Evolutionary conservation across 1,139 yeast genomes (phyloP), one percentile per base, ranked within the genome.

Genomic region (Blastobotrys proliferans): DNA sequence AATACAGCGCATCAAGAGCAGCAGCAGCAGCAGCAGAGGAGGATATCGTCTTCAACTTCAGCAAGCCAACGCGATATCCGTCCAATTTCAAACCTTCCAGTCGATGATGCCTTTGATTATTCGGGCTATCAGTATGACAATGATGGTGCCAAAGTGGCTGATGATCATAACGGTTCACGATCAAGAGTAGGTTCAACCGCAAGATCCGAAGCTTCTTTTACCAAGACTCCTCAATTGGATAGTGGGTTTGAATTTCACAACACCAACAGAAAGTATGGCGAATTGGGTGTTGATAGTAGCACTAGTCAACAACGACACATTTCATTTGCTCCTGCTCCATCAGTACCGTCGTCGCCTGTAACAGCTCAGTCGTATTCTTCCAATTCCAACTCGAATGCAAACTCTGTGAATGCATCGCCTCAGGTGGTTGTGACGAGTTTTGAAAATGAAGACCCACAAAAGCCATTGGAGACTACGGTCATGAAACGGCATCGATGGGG

Each of bases 401-500:
- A n/a, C n/a, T n/a, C n/a, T 21, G 31, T 5, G 26, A 28, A n/a
- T 9, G 9, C 6, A 9, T 27, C 30, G 14, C 30, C 30, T 11
- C 6, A 27, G 13, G 13, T 27, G 6, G 13, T 8, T 6, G 13
- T 27, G 8, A 27, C 30, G 6, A 6, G 6, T 6, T 16, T 16
- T 6, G 26, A 24, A 8, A 24, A 8, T 24, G 11, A 24, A 8
- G 22, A 3, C 4, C 9, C 6, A 17, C 18, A 16, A 21, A 18
- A 34, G 13, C 18, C 13, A 13, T 4, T 4, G 6, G 14, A 13
- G 11, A n/a, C 5, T 19, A 5, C 67, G 11, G 64, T 68, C 4
- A 81, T 81, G 79, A 79, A 83, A 56, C 75, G 94, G 55, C 76
- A 81, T 55, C 74, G 96, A 65, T 84, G 95, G 95, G 97, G 96